These are phyloP conservation scores for Corchorus capsularis DNA, from an alignment of 345 rosid genomes.

Conservation along the genomic window DNA sequence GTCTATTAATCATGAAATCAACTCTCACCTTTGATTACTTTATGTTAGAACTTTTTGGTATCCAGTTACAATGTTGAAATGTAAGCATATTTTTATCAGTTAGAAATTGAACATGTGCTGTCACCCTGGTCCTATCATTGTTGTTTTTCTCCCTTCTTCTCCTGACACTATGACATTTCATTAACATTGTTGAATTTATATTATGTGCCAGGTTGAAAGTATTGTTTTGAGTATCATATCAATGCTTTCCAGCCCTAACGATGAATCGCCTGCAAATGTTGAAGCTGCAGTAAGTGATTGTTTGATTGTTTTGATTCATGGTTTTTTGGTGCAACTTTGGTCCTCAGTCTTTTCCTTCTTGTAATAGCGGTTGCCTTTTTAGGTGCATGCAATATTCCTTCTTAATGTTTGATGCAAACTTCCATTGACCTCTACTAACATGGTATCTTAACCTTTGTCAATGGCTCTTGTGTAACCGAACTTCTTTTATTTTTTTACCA, in stretches of 20 bases:
- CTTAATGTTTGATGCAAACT: constrained; percentile 8
- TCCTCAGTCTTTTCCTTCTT: not conserved
- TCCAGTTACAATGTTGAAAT: not conserved
- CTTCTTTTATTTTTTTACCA: not conserved
- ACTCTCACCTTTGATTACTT: not conserved
- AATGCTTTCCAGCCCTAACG: constrained; percentile 89
- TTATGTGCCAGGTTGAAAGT: constrained; percentile 68
- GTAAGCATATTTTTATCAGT: not conserved
- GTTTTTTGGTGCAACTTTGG: not conserved
- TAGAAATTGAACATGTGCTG: not conserved
- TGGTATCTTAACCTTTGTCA: not conserved
- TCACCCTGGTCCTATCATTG: not conserved
- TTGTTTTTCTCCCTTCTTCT: not conserved
- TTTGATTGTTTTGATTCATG: constrained; percentile 1
- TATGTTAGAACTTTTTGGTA: not conserved
- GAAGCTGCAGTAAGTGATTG: constrained; percentile 84
- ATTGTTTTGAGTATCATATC: constrained; percentile 85
- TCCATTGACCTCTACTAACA: not conserved
- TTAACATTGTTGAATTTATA: not conserved
- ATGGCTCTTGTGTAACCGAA: not conserved
- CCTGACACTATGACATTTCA: not conserved
- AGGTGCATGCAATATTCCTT: not conserved
- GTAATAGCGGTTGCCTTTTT: not conserved
- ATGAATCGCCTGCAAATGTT: constrained; percentile 90
- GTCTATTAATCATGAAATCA: not conserved